phyloP scores from a whole-genome alignment of 2,329 filamentous ascomycete genomes.

The Nigrograna mackinnonii region DNA sequence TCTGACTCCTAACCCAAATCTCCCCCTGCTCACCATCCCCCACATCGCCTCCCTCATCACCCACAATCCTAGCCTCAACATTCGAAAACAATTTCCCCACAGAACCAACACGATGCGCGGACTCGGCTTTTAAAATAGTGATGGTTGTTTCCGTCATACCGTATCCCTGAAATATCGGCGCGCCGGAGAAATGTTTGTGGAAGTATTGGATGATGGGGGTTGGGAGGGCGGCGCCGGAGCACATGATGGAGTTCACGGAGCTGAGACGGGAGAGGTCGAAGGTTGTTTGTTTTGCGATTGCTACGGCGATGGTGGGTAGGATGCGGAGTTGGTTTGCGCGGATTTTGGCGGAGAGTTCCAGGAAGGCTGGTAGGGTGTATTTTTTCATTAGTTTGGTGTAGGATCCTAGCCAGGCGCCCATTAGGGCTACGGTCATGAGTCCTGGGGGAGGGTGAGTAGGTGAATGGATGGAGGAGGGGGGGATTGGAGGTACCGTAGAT shows the following conservation, averaged over 20 bases:
- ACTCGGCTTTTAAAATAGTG: constrained; percentile 2
- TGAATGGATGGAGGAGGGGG: not conserved
- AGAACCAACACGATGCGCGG: not conserved
- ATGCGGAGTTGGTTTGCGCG: constrained; percentile 6
- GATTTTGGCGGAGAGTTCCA: not conserved
- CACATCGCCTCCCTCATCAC: constrained; percentile 19
- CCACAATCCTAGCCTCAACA: constrained; percentile 25
- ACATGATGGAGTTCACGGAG: constrained; percentile 22
- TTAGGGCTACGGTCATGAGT: not conserved
- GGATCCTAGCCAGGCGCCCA: not conserved
- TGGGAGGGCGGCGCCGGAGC: constrained; percentile 19
- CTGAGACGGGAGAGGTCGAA: constrained; percentile 13
- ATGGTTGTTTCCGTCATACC: constrained; percentile 8
- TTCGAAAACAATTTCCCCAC: not conserved
- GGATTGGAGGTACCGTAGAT: constrained; percentile 13
- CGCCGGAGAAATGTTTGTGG: constrained; percentile 7
- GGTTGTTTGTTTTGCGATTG: constrained; percentile 16
- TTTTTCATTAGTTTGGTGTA: not conserved
- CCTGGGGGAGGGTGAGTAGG: constrained; percentile 8
- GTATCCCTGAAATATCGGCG: constrained; percentile 22
- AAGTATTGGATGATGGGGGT: constrained; percentile 13
- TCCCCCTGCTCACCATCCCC: constrained; percentile 23
- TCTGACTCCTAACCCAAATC: constrained; percentile 27
- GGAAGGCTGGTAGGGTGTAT: not conserved
- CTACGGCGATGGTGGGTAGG: constrained; percentile 24